Conservation (phyloP, 2,329 filamentous ascomycete genomes). For the Talaromyces sp. region DNA sequence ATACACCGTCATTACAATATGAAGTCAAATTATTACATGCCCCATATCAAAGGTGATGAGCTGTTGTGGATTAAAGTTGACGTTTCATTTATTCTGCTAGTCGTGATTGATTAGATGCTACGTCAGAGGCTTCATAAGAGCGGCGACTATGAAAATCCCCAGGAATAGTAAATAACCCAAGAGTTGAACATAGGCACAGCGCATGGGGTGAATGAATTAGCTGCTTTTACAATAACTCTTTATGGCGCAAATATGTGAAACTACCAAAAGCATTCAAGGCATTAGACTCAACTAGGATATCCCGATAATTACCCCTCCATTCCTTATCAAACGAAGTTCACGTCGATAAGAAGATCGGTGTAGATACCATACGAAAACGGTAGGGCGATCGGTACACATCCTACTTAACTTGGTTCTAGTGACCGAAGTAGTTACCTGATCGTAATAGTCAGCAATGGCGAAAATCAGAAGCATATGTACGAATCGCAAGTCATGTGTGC, state of each 20-base stretch:
- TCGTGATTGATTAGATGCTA: not conserved
- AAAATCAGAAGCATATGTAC: not conserved
- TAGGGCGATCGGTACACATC: not conserved
- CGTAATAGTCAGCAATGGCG: not conserved
- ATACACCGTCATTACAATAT: not conserved
- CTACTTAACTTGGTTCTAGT: not conserved
- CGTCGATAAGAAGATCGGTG: not conserved
- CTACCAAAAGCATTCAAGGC: not conserved
- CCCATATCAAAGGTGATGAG: not conserved
- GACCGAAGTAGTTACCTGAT: not conserved
- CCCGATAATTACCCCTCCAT: not conserved
- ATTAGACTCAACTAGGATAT: not conserved
- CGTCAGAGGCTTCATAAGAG: constrained; percentile 5
- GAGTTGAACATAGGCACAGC: not conserved
- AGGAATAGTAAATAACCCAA: not conserved
- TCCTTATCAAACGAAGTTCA: not conserved
- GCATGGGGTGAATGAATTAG: not conserved
- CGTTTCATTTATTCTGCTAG: not conserved
- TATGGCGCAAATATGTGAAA: not conserved
- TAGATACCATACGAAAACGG: not conserved
- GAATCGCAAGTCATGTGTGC: not conserved
- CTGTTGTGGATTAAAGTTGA: not conserved
- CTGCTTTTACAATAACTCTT: not conserved
- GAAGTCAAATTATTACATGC: not conserved
- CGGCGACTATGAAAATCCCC: not conserved